Base-by-base conservation (phyloP, 2,329 filamentous ascomycete species). In the Colletotrichum cuscutae region DNA sequence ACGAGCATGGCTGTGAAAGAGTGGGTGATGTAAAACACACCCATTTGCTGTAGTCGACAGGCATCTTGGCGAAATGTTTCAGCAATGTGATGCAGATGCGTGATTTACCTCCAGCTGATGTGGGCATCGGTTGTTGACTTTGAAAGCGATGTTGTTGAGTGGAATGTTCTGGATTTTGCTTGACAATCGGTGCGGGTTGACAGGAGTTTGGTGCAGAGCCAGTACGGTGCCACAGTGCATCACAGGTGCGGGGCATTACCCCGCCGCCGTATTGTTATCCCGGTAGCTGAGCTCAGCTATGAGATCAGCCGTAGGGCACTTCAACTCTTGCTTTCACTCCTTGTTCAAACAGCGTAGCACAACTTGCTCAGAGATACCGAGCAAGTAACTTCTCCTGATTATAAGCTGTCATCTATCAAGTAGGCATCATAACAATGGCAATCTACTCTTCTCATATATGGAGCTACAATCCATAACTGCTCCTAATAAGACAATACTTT, bases 31-130 rank as follows among this genome's bases (percentile, higher is more conserved):
- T 5, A 22, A 11, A 53, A 80, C 86, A 73, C 81, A 91, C 90
- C 91, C 91, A 93, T 86, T 93, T 93, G 83, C 90, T 93, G 81
- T 93, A 89, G 74, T 89, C 86, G 61, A 89, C 83, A 70, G 87
- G 86, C 87, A 89, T 88, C 22, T 76, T 80, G 71, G 68, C 77
- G 42, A 74, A 67, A 67, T 59, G 59, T n/a, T 65, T 76, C 65
- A 67, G 63, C 63, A 66, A 75, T 67, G 66, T 64, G 32, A 49
- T 65, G 65, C 26, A 56, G 46, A 52, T 49, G 66, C 13, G 37
- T 26, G 11, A 19, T 35, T 35, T 68, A 22, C 35, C 46, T 67
- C 37, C 63, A 57, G 68, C 37, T 59, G 49, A 9, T 63, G 49
- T n/a, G 26, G 66, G 60, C 61, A 22, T 70, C 54, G 12, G 26